Base-by-base conservation (phyloP, 805 yeast species). In the Candida insectalens region DNA sequence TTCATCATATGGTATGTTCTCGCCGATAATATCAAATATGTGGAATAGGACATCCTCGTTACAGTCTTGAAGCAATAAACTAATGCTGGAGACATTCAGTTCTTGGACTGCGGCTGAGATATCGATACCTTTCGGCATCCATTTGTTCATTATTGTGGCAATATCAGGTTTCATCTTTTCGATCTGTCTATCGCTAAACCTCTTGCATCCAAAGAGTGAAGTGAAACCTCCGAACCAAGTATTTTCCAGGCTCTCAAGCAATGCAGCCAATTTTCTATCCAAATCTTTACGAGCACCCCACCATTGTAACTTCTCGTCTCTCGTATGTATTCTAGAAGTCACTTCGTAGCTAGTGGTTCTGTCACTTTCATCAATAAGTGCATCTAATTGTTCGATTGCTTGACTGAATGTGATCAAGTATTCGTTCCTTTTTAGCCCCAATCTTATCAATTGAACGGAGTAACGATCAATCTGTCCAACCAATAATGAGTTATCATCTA, bases 151-250 rank as follows among this genome's bases (percentile, higher is more conserved):
- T n/a, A n/a, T n/a, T n/a, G n/a, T n/a, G n/a, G n/a, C n/a, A n/a
- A n/a, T n/a, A n/a, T n/a, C n/a, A n/a, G n/a, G n/a, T n/a, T n/a
- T n/a, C n/a, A n/a, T n/a, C n/a, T n/a, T n/a, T n/a, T n/a, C n/a
- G n/a, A n/a, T n/a, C n/a, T n/a, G n/a, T n/a, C n/a, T n/a, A n/a
- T 42, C 36, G 12, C 60, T 52, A 2, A 58, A 41, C 2, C 45
- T 44, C 6, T 41, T 41, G 2, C 59, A 57, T 27, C 62, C 57
- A 48, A 88, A 79, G 3, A 84, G 48, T 0, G 87, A 77, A 34
- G 59, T 59, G 43, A 85, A 82, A 0, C 89, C 94, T 10, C 89
- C 85, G 25, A 89, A 58, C 88, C 96, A 83, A 36, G 61, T 58
- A 16, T 53, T 51, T 35, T 84, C 89, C 6, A 83, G 67, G 21